Percentiles rank a stretch among this genome's conserved stretches.
Conservation (phyloP, 805 yeast species). For the Ogataea nonfermentans region DNA sequence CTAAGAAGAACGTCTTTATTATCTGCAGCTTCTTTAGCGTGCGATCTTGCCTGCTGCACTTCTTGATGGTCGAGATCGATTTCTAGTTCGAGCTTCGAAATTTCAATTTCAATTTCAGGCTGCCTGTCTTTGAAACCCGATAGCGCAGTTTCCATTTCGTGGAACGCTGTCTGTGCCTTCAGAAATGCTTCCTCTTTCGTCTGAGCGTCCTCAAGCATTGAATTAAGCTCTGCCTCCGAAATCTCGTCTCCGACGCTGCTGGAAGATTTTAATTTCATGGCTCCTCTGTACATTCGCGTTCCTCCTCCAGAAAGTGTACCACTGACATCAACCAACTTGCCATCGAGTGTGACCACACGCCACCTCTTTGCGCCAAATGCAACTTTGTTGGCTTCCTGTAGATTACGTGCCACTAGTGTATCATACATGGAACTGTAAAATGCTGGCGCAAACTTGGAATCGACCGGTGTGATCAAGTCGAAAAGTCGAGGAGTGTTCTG, state of each 20-base stretch:
- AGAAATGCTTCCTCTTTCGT: conserved; percentile 55
- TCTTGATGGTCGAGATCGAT: conserved; percentile 59
- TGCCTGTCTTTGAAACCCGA: conserved; percentile 57
- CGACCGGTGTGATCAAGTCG: conserved; percentile 72
- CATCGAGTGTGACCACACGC: conserved; percentile 91
- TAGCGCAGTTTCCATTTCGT: conserved; percentile 60
- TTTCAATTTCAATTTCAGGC: conserved; percentile 65
- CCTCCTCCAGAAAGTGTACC: conserved; percentile 99
- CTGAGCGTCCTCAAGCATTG: conserved; percentile 50
- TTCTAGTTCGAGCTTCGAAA: conserved; percentile 62
- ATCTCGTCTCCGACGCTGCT: conserved; percentile 30
- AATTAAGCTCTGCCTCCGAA: conserved; percentile 55
- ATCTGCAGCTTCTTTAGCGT: conserved; percentile 38
- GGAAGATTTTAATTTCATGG: conserved; percentile 58
- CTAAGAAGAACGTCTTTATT: conserved; percentile 19
- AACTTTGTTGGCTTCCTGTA: conserved; percentile 78
- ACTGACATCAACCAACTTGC: conserved; percentile 84
- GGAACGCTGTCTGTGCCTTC: conserved; percentile 46
- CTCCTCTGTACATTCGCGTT: conserved; percentile 61
- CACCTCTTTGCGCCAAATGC: conserved; percentile 81
- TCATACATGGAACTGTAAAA: conserved; percentile 84
- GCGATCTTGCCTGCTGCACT: conserved; percentile 43
- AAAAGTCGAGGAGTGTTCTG: conserved; percentile 74
- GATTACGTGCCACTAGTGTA: conserved; percentile 79
- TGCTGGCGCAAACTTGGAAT: conserved; percentile 74